Conservation (phyloP, 257 asterid species). For the Craterostigma plantagineum region DNA sequence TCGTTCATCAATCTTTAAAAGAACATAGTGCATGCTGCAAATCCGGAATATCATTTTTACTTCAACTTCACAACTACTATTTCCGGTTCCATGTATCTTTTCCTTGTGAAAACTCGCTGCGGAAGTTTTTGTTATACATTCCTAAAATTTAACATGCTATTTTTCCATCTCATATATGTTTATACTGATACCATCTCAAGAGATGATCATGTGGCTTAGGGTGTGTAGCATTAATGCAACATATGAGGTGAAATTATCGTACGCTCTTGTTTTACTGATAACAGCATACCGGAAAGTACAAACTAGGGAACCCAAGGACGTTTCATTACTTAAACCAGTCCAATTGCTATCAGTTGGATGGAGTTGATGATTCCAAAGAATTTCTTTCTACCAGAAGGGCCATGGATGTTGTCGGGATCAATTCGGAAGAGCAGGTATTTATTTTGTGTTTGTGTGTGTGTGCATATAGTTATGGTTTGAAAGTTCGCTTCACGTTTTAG, state of each 20-base stretch:
- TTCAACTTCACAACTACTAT: too few relatives aligned
- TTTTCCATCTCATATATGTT: too few relatives aligned
- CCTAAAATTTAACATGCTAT: too few relatives aligned
- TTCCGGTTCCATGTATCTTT: too few relatives aligned
- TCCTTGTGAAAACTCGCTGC: too few relatives aligned
- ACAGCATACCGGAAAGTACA: conserved; percentile 54
- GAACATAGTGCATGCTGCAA: neutral
- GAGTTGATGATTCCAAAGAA: conserved; percentile 63
- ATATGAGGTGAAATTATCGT: neutral
- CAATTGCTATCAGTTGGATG: conserved; percentile 42
- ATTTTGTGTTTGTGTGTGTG: neutral
- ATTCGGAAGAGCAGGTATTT: conserved; percentile 58
- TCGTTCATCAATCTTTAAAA: neutral
- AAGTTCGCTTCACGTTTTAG: conserved; percentile 7
- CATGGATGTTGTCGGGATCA: conserved; percentile 81
- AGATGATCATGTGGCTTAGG: too few relatives aligned
- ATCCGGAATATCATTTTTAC: too few relatives aligned
- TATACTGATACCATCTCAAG: too few relatives aligned
- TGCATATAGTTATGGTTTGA: neutral
- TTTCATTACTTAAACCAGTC: conserved; percentile 82
- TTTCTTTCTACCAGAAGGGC: conserved; percentile 64
- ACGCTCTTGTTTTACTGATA: neutral
- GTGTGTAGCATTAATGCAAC: neutral
- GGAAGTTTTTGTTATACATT: too few relatives aligned
- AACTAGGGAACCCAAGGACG: conserved; percentile 47